Evolutionary conservation across 345 rosid species (phyloP).

Genomic region (Hibiscus tridactylites): DNA sequence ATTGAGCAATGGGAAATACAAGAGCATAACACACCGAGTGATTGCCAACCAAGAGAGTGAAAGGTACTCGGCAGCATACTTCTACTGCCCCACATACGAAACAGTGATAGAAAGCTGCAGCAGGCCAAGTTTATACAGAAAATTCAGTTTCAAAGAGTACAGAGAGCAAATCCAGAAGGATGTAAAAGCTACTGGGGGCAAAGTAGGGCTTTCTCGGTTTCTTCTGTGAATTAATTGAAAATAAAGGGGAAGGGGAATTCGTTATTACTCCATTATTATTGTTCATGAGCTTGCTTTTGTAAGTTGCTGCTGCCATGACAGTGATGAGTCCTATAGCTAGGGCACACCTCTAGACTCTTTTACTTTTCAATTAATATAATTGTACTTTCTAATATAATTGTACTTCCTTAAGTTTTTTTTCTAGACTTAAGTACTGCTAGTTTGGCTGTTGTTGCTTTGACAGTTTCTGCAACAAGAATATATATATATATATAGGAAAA

Average conservation of each 20-base stretch:
- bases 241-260: background rate
- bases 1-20: constrained; percentile 61
- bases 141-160: constrained; percentile 53
- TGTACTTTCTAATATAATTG: background rate
- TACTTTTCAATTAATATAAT: no score
- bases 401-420: background rate
- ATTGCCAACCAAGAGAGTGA: constrained; percentile 37
- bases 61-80: constrained; percentile 55
- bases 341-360: background rate
- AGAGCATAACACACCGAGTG: constrained; percentile 62
- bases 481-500: no score
- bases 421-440: background rate
- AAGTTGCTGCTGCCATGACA: background rate
- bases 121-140: constrained; percentile 37
- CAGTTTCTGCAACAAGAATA: background rate
- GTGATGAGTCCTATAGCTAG: background rate
- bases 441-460: background rate
- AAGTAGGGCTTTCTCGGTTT: constrained; percentile 75
- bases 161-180: constrained; percentile 44
- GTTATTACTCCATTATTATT: background rate
- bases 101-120: constrained; percentile 35
- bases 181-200: constrained; percentile 52
- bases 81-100: constrained; percentile 48
- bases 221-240: constrained; percentile 14
- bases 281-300: background rate